phyloP scores from a whole-genome alignment of 495 filamentous ascomycete species.

The Massariosphaeria phaeospora region DNA sequence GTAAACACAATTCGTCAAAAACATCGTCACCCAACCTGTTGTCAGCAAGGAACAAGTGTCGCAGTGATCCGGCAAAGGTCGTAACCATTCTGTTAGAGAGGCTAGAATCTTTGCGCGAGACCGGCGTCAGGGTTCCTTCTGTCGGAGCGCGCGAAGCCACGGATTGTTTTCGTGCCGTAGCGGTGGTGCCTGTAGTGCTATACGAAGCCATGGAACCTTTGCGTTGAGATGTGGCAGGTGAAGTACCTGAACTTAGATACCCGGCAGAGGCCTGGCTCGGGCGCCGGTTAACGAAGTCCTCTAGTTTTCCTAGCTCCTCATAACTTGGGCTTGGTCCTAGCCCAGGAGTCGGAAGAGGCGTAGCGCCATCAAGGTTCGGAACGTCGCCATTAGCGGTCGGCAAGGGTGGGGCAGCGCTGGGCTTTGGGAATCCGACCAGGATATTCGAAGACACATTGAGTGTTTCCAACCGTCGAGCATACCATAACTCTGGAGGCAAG shows the following conservation, averaged over 20 bases:
- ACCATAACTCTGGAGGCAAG: conserved; percentile 89
- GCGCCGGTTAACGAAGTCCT: conserved; percentile 60
- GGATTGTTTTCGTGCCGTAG: conserved; percentile 69
- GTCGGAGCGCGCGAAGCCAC: conserved; percentile 64
- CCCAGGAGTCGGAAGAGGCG: conserved; percentile 50
- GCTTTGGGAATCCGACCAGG: conserved; percentile 82
- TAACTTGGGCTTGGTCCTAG: conserved; percentile 59
- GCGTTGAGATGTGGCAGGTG: conserved; percentile 58
- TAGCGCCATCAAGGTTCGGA: conserved; percentile 35
- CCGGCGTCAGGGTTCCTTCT: conserved; percentile 55
- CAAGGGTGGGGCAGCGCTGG: conserved; percentile 33
- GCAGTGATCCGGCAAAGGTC: conserved; percentile 80
- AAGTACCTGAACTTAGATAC: conserved; percentile 66
- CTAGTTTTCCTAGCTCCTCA: conserved; percentile 69
- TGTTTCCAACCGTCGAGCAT: conserved; percentile 78
- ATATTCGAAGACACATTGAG: conserved; percentile 95
- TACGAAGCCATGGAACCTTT: conserved; percentile 81
- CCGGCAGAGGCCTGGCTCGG: conserved; percentile 77
- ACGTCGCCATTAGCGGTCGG: conserved; percentile 7
- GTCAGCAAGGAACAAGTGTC: conserved; percentile 83
- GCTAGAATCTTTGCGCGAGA: conserved; percentile 79
- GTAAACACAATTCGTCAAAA: conserved; percentile 79
- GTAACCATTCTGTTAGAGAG: conserved; percentile 67
- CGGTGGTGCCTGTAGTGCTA: conserved; percentile 51
- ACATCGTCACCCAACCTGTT: conserved; percentile 91